phyloP scores from a whole-genome alignment of 2,329 filamentous ascomycete species.

The Ophiostoma ulmi region DNA sequence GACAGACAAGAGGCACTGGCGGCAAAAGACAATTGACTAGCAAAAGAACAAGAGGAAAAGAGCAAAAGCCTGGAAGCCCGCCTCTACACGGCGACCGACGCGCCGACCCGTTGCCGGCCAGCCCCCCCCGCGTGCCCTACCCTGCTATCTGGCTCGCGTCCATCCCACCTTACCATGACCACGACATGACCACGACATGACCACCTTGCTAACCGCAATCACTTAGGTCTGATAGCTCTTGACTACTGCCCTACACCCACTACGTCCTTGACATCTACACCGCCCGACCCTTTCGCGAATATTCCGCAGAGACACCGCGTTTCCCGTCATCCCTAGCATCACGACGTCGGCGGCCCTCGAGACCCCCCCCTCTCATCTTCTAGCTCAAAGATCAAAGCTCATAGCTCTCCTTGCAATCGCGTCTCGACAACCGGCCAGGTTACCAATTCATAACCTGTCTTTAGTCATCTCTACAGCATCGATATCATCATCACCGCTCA shows the following conservation, averaged over 20 bases:
- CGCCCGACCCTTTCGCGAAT: background rate
- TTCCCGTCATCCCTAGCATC: background rate
- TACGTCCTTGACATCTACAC: background rate
- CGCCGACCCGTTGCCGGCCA: background rate
- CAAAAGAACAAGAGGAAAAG: background rate
- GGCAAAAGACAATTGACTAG: background rate
- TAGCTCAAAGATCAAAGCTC: background rate
- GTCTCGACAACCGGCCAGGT: background rate
- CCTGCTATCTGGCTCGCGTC: conserved; percentile 4
- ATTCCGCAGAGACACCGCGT: background rate
- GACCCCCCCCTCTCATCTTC: background rate
- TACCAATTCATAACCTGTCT: background rate
- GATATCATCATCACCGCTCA: background rate
- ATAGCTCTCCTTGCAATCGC: conserved; percentile 1
- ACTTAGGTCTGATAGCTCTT: background rate
- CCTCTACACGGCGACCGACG: background rate
- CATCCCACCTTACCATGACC: conserved; percentile 2
- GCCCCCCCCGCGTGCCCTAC: background rate
- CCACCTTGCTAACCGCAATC: background rate
- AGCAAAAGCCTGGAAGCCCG: background rate
- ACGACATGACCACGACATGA: background rate
- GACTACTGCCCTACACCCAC: background rate
- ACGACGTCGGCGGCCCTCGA: conserved; percentile 1
- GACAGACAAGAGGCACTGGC: background rate
- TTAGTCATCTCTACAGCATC: conserved; percentile 1